A percentile compares a stretch with the other conserved stretches of the same genome.
These are phyloP conservation scores for Fusarium napiforme DNA, from an alignment of 2,329 filamentous ascomycete genomes.

Conservation along the genomic window DNA sequence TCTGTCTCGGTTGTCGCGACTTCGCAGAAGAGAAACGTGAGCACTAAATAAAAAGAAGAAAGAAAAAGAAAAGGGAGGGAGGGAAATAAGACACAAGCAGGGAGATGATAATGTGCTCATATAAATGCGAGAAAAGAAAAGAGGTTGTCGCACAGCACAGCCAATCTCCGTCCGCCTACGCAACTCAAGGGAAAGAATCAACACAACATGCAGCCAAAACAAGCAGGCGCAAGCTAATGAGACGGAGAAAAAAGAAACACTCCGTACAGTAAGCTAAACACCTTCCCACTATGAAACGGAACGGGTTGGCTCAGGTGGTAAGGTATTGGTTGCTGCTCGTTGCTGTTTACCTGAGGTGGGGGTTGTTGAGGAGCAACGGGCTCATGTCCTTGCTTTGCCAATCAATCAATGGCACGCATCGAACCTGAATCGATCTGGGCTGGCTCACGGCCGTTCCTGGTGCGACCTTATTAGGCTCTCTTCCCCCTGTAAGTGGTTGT, in stretches of 20 bases:
- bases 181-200: conserved; percentile 26
- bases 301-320: not conserved
- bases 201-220: conserved; percentile 32
- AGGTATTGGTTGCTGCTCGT: conserved; percentile 7
- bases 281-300: conserved; percentile 30
- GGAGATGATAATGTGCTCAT: conserved; percentile 15
- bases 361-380: conserved; percentile 44
- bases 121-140: conserved; percentile 27
- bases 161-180: conserved; percentile 30
- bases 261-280: conserved; percentile 9
- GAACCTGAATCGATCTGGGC: conserved; percentile 24
- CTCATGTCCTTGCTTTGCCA: conserved; percentile 19
- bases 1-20: conserved; percentile 1
- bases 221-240: conserved; percentile 27
- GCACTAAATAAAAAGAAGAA: conserved; percentile 4
- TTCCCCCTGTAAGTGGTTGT: conserved; percentile 30
- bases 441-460: conserved; percentile 33
- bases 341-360: conserved; percentile 40
- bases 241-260: not conserved
- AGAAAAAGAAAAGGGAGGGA: not conserved
- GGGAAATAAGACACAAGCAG: not conserved
- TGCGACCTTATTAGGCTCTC: conserved; percentile 29
- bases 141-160: conserved; percentile 27
- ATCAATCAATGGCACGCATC: conserved; percentile 30
- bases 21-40: not conserved